Percentiles rank a stretch among this genome's conserved stretches.
These are phyloP conservation scores for Botrytis porri DNA, from an alignment of 2,329 filamentous ascomycete genomes.

Conservation along the genomic window DNA sequence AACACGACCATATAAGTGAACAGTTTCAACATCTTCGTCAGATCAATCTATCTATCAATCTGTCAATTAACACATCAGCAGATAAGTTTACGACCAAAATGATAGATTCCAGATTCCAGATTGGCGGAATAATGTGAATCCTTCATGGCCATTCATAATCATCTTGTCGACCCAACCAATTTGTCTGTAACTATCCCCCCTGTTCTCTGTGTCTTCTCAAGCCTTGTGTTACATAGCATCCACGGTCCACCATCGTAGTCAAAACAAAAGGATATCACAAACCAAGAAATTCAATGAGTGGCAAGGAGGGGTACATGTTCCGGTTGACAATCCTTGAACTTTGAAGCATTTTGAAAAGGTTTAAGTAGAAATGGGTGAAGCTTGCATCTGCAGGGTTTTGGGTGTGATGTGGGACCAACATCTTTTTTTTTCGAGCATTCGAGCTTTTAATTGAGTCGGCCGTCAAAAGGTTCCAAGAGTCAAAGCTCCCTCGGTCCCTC, in stretches of 20 bases:
- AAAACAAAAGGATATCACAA: neutral
- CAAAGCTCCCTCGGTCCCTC: conserved; percentile 5
- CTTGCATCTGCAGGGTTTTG: conserved; percentile 10
- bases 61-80: neutral
- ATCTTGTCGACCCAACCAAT: neutral
- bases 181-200: neutral
- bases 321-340: neutral
- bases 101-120: neutral
- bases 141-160: neutral
- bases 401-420: neutral
- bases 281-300: neutral
- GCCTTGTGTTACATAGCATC: neutral
- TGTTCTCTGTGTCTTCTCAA: neutral
- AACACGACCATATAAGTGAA: neutral
- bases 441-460: neutral
- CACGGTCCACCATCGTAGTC: neutral
- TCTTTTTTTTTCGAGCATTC: neutral
- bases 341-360: neutral
- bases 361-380: neutral
- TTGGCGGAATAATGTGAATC: neutral
- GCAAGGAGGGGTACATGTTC: neutral
- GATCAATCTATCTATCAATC: neutral
- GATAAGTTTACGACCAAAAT: neutral
- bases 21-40: neutral
- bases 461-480: neutral